phyloP scores from a whole-genome alignment of 257 asterid genomes.

The Oldenlandia corymbosa region DNA sequence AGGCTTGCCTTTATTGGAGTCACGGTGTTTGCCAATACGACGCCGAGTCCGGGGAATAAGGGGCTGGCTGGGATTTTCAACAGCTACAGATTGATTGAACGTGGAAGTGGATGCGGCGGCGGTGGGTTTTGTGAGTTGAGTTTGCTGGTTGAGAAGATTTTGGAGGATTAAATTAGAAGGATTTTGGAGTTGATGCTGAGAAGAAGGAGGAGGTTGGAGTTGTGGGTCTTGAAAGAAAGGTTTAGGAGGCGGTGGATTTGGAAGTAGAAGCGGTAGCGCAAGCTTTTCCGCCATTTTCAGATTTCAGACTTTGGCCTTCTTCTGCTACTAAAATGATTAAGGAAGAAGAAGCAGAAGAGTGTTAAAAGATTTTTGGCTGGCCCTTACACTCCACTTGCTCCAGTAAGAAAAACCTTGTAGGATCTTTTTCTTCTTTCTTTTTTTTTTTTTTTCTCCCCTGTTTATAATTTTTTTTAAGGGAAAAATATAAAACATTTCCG shows the following conservation, averaged over 20 bases:
- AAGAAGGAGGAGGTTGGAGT: constrained; percentile 5
- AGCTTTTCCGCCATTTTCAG: constrained; percentile 72
- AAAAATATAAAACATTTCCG: too few species aligned
- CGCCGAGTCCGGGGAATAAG: constrained; percentile 44
- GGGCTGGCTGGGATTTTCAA: constrained; percentile 18
- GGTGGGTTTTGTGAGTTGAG: constrained; percentile 31
- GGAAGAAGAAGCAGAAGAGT: neutral
- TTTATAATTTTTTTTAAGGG: too few species aligned
- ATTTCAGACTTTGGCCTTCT: neutral
- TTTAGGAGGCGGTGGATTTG: constrained; percentile 70
- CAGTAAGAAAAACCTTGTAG: too few species aligned
- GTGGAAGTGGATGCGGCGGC: constrained; percentile 25
- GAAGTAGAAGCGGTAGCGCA: constrained; percentile 75
- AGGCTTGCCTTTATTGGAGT: constrained; percentile 72
- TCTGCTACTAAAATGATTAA: neutral
- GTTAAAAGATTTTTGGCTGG: neutral
- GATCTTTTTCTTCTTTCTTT: too few species aligned
- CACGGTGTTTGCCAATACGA: constrained; percentile 61
- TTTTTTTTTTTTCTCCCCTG: too few species aligned
- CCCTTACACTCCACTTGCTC: too few species aligned
- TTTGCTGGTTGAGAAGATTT: constrained; percentile 34
- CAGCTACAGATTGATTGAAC: constrained; percentile 1
- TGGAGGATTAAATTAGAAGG: constrained; percentile 29
- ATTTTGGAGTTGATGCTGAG: constrained; percentile 29
- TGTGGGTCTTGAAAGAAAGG: constrained; percentile 64